These are phyloP conservation scores for Purshia tridentata DNA, from an alignment of 306 rosid genomes.

Conservation along the genomic window DNA sequence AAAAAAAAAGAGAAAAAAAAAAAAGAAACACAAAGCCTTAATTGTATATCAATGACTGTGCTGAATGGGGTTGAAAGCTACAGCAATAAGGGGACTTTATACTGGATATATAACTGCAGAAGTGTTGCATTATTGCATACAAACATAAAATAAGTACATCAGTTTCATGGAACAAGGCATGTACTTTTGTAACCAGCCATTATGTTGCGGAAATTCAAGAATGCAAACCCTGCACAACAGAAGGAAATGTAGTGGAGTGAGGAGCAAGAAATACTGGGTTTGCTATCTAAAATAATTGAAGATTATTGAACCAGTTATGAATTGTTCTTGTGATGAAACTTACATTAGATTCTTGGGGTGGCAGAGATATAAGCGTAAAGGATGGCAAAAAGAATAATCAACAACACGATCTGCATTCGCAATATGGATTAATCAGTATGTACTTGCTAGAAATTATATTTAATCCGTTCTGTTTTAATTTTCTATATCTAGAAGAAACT, in stretches of 20 bases:
- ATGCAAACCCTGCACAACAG: slow-evolving; percentile 18
- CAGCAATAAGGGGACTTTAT: neutral
- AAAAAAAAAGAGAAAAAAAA: no score
- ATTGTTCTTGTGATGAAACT: slow-evolving; percentile 24
- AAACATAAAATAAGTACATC: slow-evolving; percentile 10
- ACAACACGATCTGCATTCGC: slow-evolving; percentile 56
- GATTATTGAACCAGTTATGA: neutral
- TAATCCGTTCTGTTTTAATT: neutral
- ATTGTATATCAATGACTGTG: neutral
- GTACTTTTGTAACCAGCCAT: slow-evolving; percentile 15
- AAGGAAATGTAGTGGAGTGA: neutral
- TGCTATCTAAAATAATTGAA: neutral
- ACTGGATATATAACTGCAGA: neutral
- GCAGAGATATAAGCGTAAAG: slow-evolving; percentile 55
- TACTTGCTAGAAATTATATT: neutral
- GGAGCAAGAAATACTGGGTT: neutral
- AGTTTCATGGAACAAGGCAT: neutral
- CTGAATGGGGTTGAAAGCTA: neutral
- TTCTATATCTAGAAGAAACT: slow-evolving; percentile 13
- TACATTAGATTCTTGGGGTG: slow-evolving; percentile 46
- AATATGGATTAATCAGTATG: slow-evolving; percentile 21
- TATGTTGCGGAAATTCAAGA: neutral
- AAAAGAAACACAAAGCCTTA: neutral
- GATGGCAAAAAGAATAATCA: slow-evolving; percentile 51
- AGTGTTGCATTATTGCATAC: slow-evolving; percentile 14